These are phyloP conservation scores for Teunomyces kruisii DNA, from an alignment of 805 yeast species.

Conservation along the genomic window DNA sequence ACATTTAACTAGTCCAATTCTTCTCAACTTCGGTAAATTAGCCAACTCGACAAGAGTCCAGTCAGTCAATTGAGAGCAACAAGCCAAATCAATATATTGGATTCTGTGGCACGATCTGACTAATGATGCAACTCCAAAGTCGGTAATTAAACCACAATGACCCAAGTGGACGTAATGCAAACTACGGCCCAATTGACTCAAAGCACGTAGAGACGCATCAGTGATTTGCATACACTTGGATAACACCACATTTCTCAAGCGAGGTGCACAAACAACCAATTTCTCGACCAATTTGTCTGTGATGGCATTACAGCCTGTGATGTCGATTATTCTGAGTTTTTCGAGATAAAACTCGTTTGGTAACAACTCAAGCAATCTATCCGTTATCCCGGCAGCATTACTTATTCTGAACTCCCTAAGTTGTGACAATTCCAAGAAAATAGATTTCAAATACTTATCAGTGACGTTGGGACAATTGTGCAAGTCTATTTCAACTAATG, in stretches of 20 bases:
- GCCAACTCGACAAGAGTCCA: constrained; percentile 75
- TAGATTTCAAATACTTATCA: constrained; percentile 55
- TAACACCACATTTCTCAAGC: constrained; percentile 80
- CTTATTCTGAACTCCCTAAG: constrained; percentile 84
- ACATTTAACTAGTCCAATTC: constrained; percentile 94
- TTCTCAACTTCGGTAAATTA: constrained; percentile 71
- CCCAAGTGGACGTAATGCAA: constrained; percentile 91
- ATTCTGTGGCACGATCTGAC: constrained; percentile 79
- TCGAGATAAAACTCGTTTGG: constrained; percentile 54
- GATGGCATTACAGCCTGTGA: constrained; percentile 78
- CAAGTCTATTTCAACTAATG: constrained; percentile 85
- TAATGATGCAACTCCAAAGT: constrained; percentile 74
- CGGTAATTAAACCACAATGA: constrained; percentile 89
- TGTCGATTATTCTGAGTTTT: constrained; percentile 75
- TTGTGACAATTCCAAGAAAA: constrained; percentile 64
- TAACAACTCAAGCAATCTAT: constrained; percentile 56
- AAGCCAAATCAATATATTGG: constrained; percentile 92
- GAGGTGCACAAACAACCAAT: constrained; percentile 76
- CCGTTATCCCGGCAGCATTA: constrained; percentile 67
- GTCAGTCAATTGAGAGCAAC: constrained; percentile 88
- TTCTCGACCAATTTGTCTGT: constrained; percentile 77
- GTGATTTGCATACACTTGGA: constrained; percentile 88
- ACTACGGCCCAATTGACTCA: constrained; percentile 72
- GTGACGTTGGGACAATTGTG: constrained; percentile 77
- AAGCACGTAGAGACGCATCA: constrained; percentile 70